phyloP scores from a whole-genome alignment of 306 rosid genomes.

The Inga oerstediana region DNA sequence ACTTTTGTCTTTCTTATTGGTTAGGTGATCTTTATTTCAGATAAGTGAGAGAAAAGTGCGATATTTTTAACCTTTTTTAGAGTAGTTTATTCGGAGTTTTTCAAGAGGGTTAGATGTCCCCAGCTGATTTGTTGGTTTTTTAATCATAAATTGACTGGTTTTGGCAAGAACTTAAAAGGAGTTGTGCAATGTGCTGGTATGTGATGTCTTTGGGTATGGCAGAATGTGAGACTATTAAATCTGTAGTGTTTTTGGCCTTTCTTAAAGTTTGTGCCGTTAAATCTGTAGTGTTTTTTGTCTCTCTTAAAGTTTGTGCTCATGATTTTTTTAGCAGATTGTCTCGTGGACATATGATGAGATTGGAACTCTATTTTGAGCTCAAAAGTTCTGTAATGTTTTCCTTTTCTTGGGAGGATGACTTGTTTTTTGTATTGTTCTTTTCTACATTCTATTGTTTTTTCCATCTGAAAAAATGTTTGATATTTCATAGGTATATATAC shows the following conservation, averaged over 20 bases:
- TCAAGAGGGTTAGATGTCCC: background rate
- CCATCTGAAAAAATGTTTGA: constrained; percentile 2
- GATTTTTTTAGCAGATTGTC: background rate
- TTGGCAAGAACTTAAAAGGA: background rate
- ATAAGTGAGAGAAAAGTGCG: no score
- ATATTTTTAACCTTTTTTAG: background rate
- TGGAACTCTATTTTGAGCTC: background rate
- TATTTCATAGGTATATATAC: constrained; percentile 25
- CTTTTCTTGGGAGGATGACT: background rate
- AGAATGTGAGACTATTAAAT: background rate
- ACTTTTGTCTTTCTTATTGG: no score
- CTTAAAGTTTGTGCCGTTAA: no score
- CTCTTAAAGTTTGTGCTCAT: background rate
- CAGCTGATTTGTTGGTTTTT: background rate
- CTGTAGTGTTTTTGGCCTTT: no score
- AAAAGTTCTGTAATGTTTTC: background rate
- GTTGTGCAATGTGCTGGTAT: background rate
- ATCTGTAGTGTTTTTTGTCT: background rate
- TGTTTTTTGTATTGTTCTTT: background rate
- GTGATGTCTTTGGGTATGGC: background rate
- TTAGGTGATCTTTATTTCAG: no score
- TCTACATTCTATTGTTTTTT: background rate
- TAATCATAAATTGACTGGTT: no score
- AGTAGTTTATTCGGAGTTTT: background rate
- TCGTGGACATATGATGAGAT: background rate